phyloP scores from a whole-genome alignment of 1,139 yeast species.

The Blastobotrys serpentis region DNA sequence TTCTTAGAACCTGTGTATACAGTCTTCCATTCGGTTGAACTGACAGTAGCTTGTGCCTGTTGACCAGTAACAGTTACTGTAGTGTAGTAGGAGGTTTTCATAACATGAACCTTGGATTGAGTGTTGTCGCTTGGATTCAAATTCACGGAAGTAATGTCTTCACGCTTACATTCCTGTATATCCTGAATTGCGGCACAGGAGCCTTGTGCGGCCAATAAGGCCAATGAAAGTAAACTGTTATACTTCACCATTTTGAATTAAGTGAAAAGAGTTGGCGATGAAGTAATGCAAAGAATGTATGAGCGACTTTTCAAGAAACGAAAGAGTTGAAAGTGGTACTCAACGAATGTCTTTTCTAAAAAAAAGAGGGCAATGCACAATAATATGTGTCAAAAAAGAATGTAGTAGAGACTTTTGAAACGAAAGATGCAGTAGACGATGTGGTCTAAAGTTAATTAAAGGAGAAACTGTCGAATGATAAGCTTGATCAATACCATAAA shows the following conservation, averaged over 20 bases:
- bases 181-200: constrained; percentile 11
- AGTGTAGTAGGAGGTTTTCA: constrained; percentile 20
- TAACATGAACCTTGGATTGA: constrained; percentile 17
- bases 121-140: constrained; percentile 22
- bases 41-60: constrained; percentile 15
- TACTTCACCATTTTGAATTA: constrained; percentile 1
- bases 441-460: neutral
- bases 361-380: neutral
- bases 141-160: constrained; percentile 5
- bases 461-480: neutral
- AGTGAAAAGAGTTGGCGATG: neutral
- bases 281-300: neutral
- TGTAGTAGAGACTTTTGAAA: constrained; percentile 3
- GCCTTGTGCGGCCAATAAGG: constrained; percentile 5
- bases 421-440: neutral
- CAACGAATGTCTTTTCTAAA: neutral
- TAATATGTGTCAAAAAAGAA: neutral
- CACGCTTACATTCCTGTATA: neutral
- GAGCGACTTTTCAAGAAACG: neutral
- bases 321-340: neutral
- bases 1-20: neutral
- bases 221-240: constrained; percentile 1
- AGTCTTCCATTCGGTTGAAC: constrained; percentile 6
- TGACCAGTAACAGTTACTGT: constrained; percentile 28
- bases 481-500: neutral